phyloP scores from a whole-genome alignment of 2,329 filamentous ascomycete genomes.

The Chrysoporthe cubensis region DNA sequence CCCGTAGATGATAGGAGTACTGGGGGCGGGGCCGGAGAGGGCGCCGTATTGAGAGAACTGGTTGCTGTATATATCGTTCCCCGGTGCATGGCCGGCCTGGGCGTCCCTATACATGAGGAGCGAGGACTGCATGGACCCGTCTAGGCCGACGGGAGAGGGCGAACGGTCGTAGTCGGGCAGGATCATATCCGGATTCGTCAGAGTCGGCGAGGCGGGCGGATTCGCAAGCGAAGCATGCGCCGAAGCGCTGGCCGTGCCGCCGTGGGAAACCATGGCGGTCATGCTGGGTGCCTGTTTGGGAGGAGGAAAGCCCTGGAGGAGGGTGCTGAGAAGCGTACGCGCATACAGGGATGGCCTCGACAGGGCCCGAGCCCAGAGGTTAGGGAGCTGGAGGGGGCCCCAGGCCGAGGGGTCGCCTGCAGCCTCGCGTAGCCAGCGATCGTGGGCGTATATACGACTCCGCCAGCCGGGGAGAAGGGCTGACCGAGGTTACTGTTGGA shows the following conservation, averaged over 20 bases:
- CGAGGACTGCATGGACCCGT: constrained; percentile 53
- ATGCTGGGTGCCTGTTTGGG: constrained; percentile 15
- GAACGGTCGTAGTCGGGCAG: constrained; percentile 73
- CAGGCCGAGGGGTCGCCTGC: constrained; percentile 18
- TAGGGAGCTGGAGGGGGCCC: constrained; percentile 8
- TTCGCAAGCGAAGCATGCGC: constrained; percentile 46
- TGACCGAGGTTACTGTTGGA: not conserved
- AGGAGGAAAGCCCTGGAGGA: not conserved
- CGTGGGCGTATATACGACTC: constrained; percentile 13
- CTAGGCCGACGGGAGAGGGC: constrained; percentile 52
- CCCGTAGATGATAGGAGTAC: constrained; percentile 69
- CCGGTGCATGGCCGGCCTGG: constrained; percentile 35
- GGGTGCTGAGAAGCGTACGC: constrained; percentile 2
- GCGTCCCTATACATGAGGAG: constrained; percentile 57
- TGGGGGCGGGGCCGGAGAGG: constrained; percentile 52
- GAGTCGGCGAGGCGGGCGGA: constrained; percentile 75
- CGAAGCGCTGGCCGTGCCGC: constrained; percentile 33
- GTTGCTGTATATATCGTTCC: constrained; percentile 47
- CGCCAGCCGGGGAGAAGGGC: not conserved
- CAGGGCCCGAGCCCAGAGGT: no score
- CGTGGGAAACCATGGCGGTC: constrained; percentile 37
- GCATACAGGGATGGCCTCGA: constrained; percentile 4
- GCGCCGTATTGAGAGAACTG: constrained; percentile 38
- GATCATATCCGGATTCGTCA: constrained; percentile 96
- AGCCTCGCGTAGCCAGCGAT: constrained; percentile 10